These are phyloP conservation scores for Nakazawaea sp. DNA, from an alignment of 805 yeast genomes.

Conservation along the genomic window DNA sequence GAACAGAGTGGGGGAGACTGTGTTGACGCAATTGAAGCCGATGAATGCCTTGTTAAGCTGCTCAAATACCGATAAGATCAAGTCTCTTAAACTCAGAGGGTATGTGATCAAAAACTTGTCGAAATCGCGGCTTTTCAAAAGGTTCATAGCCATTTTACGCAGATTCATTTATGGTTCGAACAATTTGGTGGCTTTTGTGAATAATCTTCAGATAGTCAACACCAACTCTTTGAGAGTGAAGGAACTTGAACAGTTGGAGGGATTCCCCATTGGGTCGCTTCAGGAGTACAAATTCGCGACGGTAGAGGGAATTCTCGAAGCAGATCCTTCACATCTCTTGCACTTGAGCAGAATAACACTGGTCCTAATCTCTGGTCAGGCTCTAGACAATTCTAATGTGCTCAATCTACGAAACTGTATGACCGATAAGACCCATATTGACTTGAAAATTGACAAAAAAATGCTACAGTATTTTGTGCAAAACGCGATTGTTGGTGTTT, in stretches of 20 bases:
- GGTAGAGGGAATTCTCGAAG: not conserved
- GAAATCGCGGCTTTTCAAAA: not conserved
- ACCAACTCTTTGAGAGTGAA: not conserved
- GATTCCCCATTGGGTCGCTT: constrained; percentile 3
- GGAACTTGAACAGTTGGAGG: constrained; percentile 1
- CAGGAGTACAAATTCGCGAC: constrained; percentile 5
- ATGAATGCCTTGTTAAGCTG: constrained; percentile 1
- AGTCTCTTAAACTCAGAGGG: constrained; percentile 2
- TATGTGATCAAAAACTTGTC: constrained; percentile 5
- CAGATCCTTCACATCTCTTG: not conserved
- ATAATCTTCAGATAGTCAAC: constrained; percentile 3
- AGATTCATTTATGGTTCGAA: constrained; percentile 1
- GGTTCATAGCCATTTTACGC: not conserved
- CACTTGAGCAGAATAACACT: constrained; percentile 5
- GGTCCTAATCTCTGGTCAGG: not conserved
- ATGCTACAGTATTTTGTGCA: not conserved
- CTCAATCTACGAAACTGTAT: no score
- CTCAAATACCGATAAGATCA: not conserved
- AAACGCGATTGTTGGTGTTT: not conserved
- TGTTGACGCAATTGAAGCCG: not conserved
- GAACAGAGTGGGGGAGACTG: not conserved
- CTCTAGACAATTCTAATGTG: not conserved
- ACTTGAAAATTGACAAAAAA: not conserved
- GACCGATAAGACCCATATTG: not conserved
- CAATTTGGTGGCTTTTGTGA: constrained; percentile 4